phyloP scores from a whole-genome alignment of 2,329 filamentous ascomycete species.

The Aspergillus floridensis region DNA sequence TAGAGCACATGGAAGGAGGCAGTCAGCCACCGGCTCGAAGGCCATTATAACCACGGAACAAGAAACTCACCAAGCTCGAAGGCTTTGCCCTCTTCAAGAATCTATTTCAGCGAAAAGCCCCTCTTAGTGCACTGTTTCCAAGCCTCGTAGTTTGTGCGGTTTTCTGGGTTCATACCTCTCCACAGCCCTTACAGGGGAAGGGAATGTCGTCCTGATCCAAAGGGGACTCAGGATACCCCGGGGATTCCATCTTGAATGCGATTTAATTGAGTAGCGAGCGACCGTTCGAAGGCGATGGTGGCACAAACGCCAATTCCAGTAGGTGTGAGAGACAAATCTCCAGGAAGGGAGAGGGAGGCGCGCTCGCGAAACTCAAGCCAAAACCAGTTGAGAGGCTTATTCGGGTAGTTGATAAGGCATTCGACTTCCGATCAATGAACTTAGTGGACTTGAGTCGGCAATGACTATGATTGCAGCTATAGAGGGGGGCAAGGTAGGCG shows the following conservation, averaged over 20 bases:
- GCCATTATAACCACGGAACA: not conserved
- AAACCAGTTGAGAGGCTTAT: constrained; percentile 2
- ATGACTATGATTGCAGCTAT: not conserved
- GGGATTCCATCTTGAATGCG: constrained; percentile 51
- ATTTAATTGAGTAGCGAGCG: constrained; percentile 1
- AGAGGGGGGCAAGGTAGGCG: not conserved
- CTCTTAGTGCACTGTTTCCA: constrained; percentile 8
- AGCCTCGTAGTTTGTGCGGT: not conserved
- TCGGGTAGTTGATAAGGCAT: not conserved
- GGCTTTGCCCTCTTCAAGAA: constrained; percentile 96
- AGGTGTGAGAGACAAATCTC: not conserved
- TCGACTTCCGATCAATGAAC: not conserved
- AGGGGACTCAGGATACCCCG: constrained; percentile 57
- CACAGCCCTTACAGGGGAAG: constrained; percentile 89
- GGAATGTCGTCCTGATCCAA: constrained; percentile 75
- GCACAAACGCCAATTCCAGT: not conserved
- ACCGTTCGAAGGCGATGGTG: not conserved
- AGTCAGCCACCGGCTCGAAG: constrained; percentile 22
- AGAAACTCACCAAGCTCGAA: constrained; percentile 79
- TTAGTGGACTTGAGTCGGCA: not conserved
- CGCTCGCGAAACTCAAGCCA: constrained; percentile 10
- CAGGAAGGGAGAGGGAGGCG: constrained; percentile 6
- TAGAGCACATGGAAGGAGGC: constrained; percentile 42
- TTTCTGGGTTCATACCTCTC: constrained; percentile 62
- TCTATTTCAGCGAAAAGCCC: constrained; percentile 54